Base-by-base conservation (phyloP, 1,139 yeast species). In the Magnusiomyces ingens region DNA sequence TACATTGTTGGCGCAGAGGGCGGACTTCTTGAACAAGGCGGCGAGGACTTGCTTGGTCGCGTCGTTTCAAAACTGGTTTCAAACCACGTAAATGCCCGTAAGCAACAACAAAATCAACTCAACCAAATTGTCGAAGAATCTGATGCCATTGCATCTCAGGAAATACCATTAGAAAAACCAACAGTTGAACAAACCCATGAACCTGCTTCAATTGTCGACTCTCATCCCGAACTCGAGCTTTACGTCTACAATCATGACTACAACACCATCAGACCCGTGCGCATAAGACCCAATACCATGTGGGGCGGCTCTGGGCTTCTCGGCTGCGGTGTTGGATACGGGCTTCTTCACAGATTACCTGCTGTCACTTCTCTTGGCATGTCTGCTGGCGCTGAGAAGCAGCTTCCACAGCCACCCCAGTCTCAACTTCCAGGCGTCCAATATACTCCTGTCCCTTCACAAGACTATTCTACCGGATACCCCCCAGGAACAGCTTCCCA, bases 261-360 rank as follows among this genome's bases (percentile, higher is more conserved):
- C 63, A 94, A 91, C 66, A 77, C 86, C 5, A 82, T 89, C 50
- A 78, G 98, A 60, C 96, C 96, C 0, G 95, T 91, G 2, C 81
- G 89, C 0, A 89, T 91, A 21, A 75, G 80, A 53, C 89, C 91
- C 2, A 76, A 76, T 57, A 71, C 71, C 11, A 65, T 66, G 22
- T 80, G 84, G 81, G 85, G 85, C 21, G 85, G 86, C 1, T 77
- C 75, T 57, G 96, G 96, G 0, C 74, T 90, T 40, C 73, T 93
- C 45, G 99, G 99, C 1, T 91, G 97, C 70, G 96, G 91, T 60
- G 95, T 93, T 11, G 98, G 97, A 0, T 91, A 90, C 64, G 98
- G 98, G 0, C 75, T 86, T 54, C 73, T 93, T 52, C 98, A 93
- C 66, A 75, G 95, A 59, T 72, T 93, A 17, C 96, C 96, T 1